These are phyloP conservation scores for Penicillium riverlandense DNA, from an alignment of 495 filamentous ascomycete genomes.

Conservation along the genomic window DNA sequence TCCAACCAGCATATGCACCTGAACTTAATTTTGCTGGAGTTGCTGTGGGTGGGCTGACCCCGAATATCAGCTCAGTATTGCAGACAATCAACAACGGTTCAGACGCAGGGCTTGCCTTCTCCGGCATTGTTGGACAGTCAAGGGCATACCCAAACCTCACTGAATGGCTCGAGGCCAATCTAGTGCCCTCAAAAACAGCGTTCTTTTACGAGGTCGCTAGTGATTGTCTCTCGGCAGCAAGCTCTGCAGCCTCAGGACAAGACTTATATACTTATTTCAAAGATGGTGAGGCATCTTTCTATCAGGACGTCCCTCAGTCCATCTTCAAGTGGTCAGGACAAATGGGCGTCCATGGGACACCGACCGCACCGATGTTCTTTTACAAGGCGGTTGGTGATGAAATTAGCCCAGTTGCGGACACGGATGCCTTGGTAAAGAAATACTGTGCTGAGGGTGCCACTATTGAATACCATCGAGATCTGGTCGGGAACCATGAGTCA, in stretches of 20 bases:
- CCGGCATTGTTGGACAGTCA: constrained; percentile 6
- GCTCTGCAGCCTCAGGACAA: not conserved
- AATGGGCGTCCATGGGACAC: constrained; percentile 19
- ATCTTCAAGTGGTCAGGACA: constrained; percentile 8
- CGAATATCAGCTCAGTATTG: constrained; percentile 10
- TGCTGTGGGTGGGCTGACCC: constrained; percentile 34
- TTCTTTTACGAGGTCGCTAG: constrained; percentile 1
- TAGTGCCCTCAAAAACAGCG: constrained; percentile 1
- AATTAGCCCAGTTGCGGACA: constrained; percentile 31
- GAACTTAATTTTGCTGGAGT: constrained; percentile 37
- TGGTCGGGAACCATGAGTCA: constrained; percentile 5
- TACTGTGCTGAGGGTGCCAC: constrained; percentile 22
- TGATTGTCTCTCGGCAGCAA: not conserved
- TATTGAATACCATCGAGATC: constrained; percentile 8
- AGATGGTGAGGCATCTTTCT: constrained; percentile 3
- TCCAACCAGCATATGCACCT: constrained; percentile 42
- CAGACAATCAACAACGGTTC: constrained; percentile 4
- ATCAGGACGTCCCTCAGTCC: constrained; percentile 2
- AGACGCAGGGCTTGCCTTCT: constrained; percentile 6
- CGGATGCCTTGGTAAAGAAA: constrained; percentile 31
- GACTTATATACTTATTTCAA: constrained; percentile 10
- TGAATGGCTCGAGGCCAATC: constrained; percentile 1
- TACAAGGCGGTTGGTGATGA: constrained; percentile 47
- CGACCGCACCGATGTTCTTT: constrained; percentile 37
- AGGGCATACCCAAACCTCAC: constrained; percentile 9